A percentile compares a stretch with the other conserved stretches of the same genome.
phyloP scores from a whole-genome alignment of 1,284 basidiomycete species.

The Trichosporon sp. region DNA sequence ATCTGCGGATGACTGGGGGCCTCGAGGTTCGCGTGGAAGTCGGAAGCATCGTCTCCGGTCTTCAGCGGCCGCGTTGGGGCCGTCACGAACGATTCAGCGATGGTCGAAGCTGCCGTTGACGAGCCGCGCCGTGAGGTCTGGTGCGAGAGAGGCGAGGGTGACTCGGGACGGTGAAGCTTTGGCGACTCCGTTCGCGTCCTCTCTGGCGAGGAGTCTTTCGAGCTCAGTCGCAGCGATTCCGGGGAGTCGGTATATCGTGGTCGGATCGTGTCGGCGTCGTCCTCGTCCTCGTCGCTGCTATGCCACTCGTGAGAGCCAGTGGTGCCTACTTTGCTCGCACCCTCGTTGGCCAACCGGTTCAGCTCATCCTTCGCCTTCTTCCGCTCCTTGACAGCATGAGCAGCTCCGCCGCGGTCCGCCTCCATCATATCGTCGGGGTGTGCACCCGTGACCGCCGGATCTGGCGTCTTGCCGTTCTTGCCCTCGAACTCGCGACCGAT shows the following conservation, averaged over 20 bases:
- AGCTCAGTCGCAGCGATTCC: not conserved
- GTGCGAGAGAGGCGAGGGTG: not conserved
- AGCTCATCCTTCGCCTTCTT: not conserved
- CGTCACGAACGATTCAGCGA: conserved; percentile 39
- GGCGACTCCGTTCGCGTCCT: not conserved
- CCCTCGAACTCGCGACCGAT: conserved; percentile 39
- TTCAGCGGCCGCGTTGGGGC: conserved; percentile 23
- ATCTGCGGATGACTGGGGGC: not conserved
- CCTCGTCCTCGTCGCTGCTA: not conserved
- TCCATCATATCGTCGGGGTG: not conserved
- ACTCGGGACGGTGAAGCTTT: not conserved
- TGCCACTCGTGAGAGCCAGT: not conserved
- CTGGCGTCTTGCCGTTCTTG: not conserved
- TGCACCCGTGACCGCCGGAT: not conserved
- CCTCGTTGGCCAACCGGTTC: not conserved
- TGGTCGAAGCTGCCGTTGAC: conserved; percentile 8
- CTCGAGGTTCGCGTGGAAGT: conserved; percentile 8
- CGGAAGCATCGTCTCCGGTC: not conserved
- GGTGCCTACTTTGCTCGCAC: not conserved
- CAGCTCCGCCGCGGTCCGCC: not conserved
- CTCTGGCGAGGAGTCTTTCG: not conserved
- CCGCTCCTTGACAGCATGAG: no score
- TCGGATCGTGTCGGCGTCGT: not conserved
- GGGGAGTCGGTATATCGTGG: not conserved
- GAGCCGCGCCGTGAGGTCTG: not conserved